Conservation (phyloP, 495 filamentous ascomycete species). For the Oleoguttula mirabilis region DNA sequence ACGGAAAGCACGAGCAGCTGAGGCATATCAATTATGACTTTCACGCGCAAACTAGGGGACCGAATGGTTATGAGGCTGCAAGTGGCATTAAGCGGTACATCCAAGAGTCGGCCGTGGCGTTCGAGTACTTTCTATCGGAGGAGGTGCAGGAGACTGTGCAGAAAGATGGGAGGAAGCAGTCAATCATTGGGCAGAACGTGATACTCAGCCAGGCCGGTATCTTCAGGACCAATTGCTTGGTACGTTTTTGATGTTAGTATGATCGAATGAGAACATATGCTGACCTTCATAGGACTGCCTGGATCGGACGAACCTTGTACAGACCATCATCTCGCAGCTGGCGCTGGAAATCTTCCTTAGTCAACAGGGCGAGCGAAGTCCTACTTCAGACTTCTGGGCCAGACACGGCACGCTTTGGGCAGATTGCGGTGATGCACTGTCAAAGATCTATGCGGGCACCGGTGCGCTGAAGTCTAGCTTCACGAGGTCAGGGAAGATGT, state of each 20-base stretch:
- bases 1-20: conserved; percentile 24
- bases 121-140: conserved; percentile 83
- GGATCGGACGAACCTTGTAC: conserved; percentile 90
- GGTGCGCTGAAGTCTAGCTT: conserved; percentile 92
- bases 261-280: too few species aligned
- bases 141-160: conserved; percentile 38
- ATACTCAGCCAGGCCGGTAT: conserved; percentile 85
- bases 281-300: too few species aligned
- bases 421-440: conserved; percentile 93
- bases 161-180: conserved; percentile 4
- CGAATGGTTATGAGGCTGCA: conserved; percentile 78
- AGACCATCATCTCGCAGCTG: conserved; percentile 89
- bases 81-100: conserved; percentile 64
- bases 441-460: conserved; percentile 92
- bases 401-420: conserved; percentile 89
- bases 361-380: conserved; percentile 47
- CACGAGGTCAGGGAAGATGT: conserved; percentile 94
- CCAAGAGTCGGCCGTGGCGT: conserved; percentile 62
- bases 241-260: too few species aligned
- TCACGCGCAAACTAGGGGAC: conserved; percentile 81
- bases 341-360: conserved; percentile 67
- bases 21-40: conserved; percentile 68
- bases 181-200: conserved; percentile 40
- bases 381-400: conserved; percentile 72
- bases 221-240: conserved; percentile 89